Conservation (phyloP, 2,329 filamentous ascomycete genomes). For the Lasiodiplodia hormozganensis region DNA sequence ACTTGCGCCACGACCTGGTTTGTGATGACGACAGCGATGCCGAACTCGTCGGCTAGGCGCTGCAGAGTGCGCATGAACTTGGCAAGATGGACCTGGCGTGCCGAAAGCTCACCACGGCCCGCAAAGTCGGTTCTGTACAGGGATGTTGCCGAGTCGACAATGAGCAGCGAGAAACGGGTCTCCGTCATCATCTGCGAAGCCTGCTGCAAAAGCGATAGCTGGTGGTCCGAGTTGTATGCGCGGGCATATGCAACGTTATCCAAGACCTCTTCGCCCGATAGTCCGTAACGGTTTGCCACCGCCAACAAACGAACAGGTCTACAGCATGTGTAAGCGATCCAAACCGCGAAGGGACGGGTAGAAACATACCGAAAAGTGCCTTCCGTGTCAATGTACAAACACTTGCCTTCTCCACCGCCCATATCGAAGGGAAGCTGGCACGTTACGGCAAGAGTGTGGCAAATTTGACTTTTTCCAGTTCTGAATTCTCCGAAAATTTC, state of each 20-base stretch:
- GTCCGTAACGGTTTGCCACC: conserved; percentile 91
- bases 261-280: conserved; percentile 95
- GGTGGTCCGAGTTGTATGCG: conserved; percentile 98
- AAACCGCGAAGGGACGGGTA: neutral
- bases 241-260: conserved; percentile 98
- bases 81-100: conserved; percentile 84
- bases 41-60: conserved; percentile 79
- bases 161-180: conserved; percentile 92
- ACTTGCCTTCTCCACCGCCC: conserved; percentile 98
- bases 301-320: conserved; percentile 86
- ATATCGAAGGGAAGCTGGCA: conserved; percentile 98
- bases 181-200: conserved; percentile 99
- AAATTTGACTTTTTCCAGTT: conserved; percentile 98
- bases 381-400: conserved; percentile 97
- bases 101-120: conserved; percentile 96
- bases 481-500: conserved; percentile 98
- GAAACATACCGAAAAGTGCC: conserved; percentile 75
- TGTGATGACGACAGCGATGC: conserved; percentile 97
- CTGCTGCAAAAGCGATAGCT: conserved; percentile 92
- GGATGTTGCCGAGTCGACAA: conserved; percentile 95
- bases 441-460: conserved; percentile 96
- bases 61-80: conserved; percentile 89
- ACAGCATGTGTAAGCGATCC: conserved; percentile 8
- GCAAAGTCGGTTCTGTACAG: conserved; percentile 96
- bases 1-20: conserved; percentile 99